phyloP scores from a whole-genome alignment of 2,329 filamentous ascomycete genomes.

The Raffaelea ambrosiae region DNA sequence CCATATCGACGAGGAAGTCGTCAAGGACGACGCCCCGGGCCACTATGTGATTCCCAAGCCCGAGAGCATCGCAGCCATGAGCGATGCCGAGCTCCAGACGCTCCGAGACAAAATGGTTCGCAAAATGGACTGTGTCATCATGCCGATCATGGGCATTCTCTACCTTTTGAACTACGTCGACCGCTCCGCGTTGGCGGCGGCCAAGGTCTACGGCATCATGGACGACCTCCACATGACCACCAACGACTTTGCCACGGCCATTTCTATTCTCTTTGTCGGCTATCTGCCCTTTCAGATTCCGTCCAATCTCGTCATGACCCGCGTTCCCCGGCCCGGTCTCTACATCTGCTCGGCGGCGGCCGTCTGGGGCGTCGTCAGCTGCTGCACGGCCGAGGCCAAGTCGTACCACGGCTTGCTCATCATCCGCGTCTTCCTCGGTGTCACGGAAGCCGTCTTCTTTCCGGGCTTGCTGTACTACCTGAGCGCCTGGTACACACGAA shows the following conservation, averaged over 20 bases:
- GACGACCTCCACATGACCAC: constrained; percentile 8
- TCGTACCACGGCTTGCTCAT: constrained; percentile 23
- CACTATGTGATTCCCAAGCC: constrained; percentile 4
- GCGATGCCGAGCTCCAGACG: constrained; percentile 3
- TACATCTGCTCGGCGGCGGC: constrained; percentile 20
- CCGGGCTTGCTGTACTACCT: constrained; percentile 32
- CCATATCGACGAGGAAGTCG: not conserved
- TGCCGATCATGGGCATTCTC: constrained; percentile 7
- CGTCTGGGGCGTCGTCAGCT: constrained; percentile 23
- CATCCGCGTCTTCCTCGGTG: constrained; percentile 26
- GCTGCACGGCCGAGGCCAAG: constrained; percentile 25
- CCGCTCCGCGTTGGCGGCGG: constrained; percentile 9
- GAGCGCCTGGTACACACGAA: constrained; percentile 30
- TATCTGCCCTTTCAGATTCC: constrained; percentile 58
- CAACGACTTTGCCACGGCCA: constrained; percentile 51
- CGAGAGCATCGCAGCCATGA: constrained; percentile 3
- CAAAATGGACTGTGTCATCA: constrained; percentile 12
- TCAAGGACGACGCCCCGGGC: constrained; percentile 4
- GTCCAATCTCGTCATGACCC: constrained; percentile 34
- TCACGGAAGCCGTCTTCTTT: constrained; percentile 25
- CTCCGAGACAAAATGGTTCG: constrained; percentile 7
- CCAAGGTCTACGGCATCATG: constrained; percentile 11
- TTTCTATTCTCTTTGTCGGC: constrained; percentile 54
- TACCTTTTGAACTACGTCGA: constrained; percentile 13
- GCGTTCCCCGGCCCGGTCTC: constrained; percentile 9